A percentile compares a stretch with the other conserved stretches of the same genome.
These are phyloP conservation scores for Podosphaera leucotricha DNA, from an alignment of 2,329 filamentous ascomycete species.

Conservation along the genomic window DNA sequence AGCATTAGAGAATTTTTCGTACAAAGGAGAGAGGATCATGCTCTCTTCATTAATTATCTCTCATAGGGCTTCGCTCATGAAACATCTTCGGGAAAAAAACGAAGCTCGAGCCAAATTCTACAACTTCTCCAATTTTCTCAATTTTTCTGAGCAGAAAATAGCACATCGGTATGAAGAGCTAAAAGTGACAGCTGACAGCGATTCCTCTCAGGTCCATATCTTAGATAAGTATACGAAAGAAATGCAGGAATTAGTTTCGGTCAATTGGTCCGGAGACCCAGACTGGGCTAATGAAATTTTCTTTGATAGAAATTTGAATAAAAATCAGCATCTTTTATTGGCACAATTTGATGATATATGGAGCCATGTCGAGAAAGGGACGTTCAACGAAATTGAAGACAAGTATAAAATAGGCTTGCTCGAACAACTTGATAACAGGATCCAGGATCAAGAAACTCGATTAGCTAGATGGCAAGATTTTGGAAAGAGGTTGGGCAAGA, in stretches of 20 bases:
- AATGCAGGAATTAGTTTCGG: conserved; percentile 35
- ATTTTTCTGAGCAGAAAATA: conserved; percentile 35
- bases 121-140: conserved; percentile 41
- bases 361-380: conserved; percentile 37
- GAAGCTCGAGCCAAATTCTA: conserved; percentile 31
- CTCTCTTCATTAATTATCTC: conserved; percentile 48
- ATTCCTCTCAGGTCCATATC: conserved; percentile 7
- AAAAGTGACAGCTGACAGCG: conserved; percentile 13
- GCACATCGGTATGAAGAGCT: conserved; percentile 26
- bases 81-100: conserved; percentile 34
- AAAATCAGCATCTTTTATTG: conserved; percentile 38
- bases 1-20: conserved; percentile 35
- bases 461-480: conserved; percentile 55
- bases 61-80: conserved; percentile 43
- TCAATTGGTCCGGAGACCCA: conserved; percentile 59
- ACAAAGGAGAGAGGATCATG: conserved; percentile 26
- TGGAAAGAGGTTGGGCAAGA: conserved; percentile 17
- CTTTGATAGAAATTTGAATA: conserved; percentile 34
- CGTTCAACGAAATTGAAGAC: conserved; percentile 31
- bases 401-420: conserved; percentile 27
- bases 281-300: conserved; percentile 51
- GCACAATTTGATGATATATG: conserved; percentile 48
- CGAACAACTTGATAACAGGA: conserved; percentile 45
- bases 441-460: conserved; percentile 41
- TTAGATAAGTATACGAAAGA: conserved; percentile 16